A percentile compares a stretch with the other conserved stretches of the same genome.
These are phyloP conservation scores for Candida ulmi DNA, from an alignment of 805 yeast genomes.

Conservation along the genomic window DNA sequence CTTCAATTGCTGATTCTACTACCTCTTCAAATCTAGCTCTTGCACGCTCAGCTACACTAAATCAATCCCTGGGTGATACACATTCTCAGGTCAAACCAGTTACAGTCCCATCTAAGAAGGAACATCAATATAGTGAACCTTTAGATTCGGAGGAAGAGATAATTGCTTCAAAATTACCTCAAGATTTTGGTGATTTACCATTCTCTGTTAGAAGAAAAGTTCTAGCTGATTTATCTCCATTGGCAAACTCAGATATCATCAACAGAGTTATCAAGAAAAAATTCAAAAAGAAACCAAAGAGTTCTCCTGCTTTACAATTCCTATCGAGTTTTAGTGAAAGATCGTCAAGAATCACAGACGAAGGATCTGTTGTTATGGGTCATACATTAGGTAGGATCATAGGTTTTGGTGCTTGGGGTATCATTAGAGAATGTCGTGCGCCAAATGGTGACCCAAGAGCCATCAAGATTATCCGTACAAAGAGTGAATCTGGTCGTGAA, in stretches of 20 bases:
- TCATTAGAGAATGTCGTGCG: conserved; percentile 61
- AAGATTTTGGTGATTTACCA: conserved; percentile 49
- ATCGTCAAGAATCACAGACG: conserved; percentile 39
- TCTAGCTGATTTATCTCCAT: conserved; percentile 29
- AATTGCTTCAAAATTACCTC: conserved; percentile 35
- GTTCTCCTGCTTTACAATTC: conserved; percentile 24
- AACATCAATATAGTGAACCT: conserved; percentile 9
- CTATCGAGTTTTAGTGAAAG: conserved; percentile 21
- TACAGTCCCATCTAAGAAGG: conserved; percentile 26
- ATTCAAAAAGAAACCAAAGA: conserved; percentile 17
- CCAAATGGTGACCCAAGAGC: conserved; percentile 37
- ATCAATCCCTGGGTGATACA: conserved; percentile 19
- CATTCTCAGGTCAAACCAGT: conserved; percentile 33
- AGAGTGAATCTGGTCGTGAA: conserved; percentile 43
- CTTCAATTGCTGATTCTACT: conserved; percentile 8
- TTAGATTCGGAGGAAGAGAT: conserved; percentile 22
- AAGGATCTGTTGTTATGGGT: conserved; percentile 61
- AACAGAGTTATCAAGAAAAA: conserved; percentile 21
- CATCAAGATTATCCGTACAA: conserved; percentile 56
- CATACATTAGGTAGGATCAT: conserved; percentile 65
- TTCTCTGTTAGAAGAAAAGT: conserved; percentile 53
- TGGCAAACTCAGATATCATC: conserved; percentile 25
- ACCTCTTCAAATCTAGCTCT: conserved; percentile 11
- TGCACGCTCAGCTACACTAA: conserved; percentile 9
- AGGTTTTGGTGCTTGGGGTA: conserved; percentile 90